Evolutionary conservation across 1,284 basidiomycete species (phyloP), one percentile per base, ranked within the genome.

Genomic region (Melampsora larici-populina): DNA sequence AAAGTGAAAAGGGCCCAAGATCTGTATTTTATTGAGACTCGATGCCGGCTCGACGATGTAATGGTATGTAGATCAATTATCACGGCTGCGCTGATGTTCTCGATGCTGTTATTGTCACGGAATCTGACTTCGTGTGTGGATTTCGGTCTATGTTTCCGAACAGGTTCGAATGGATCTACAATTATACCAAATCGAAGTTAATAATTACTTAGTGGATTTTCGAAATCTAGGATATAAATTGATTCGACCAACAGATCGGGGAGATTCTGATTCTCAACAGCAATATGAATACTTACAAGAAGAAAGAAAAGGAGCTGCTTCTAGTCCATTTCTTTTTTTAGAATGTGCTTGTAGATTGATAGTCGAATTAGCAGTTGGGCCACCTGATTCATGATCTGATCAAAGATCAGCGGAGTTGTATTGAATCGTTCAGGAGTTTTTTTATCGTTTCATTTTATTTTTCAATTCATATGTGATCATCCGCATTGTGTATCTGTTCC

Each of bases 161-260:
- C 15, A 94, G 92, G 89, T 94, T 9, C 88, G 96, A 33, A 97
- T 98, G 95, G 97, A 98, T 85, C 87, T 99, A 1, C 94, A 98
- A 82, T 87, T 98, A 63, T 99, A 98, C 84, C 91, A 92, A 86
- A 93, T 98, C 33, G 96, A 99, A 84, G 90, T 91, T 48, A 89
- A 91, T 83, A 98, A 98, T 85, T 99, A 97, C 85, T 88, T 99
- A 43, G 97, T 99, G 79, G 96, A 99, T 83, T 99, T 99, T 86
- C 90, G 97, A 81, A 96, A 98, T 86, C 92, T 97, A 83, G 93
- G 93, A 81, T 93, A 95, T 79, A 94, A 94, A 84, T 75, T 81
- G n/a, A 79, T 84, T 60, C 81, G 80, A 86, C 87, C 82, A 88
- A 21, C 36, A 17, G 13, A 33, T 65, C 7, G 31, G 18, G 11